Conservation (phyloP, 75 land plant species). For the Pinus tabuliformis region DNA sequence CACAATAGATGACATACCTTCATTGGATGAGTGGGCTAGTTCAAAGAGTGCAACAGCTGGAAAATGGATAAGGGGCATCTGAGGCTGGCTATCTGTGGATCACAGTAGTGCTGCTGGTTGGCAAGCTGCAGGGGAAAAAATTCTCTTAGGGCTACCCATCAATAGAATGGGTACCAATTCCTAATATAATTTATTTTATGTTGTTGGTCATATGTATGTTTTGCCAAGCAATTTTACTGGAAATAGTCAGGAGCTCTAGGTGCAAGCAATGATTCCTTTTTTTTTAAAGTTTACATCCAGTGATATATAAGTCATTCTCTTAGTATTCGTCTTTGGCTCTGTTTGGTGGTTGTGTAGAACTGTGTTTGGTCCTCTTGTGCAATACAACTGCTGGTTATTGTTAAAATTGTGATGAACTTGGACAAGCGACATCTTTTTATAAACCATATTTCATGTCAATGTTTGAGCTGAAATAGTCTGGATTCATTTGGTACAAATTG, state of each 20-base stretch:
- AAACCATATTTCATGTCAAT: not conserved
- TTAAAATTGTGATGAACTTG: not conserved
- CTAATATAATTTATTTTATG: not conserved
- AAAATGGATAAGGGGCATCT: too few species aligned
- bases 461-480: not conserved
- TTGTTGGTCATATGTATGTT: not conserved
- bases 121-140: too few species aligned
- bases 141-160: too few species aligned
- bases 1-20: too few species aligned
- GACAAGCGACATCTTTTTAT: not conserved
- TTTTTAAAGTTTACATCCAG: not conserved
- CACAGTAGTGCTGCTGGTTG: too few species aligned
- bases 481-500: not conserved
- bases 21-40: too few species aligned
- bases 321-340: not conserved
- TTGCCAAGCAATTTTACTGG: not conserved
- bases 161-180: not conserved
- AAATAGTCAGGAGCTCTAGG: not conserved
- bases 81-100: too few species aligned
- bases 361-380: constrained; percentile 1
- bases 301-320: not conserved
- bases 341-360: not conserved
- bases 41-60: too few species aligned
- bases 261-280: not conserved
- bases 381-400: not conserved